Conservation (phyloP, 2,329 filamentous ascomycete genomes). For the Fusarium sp. region DNA sequence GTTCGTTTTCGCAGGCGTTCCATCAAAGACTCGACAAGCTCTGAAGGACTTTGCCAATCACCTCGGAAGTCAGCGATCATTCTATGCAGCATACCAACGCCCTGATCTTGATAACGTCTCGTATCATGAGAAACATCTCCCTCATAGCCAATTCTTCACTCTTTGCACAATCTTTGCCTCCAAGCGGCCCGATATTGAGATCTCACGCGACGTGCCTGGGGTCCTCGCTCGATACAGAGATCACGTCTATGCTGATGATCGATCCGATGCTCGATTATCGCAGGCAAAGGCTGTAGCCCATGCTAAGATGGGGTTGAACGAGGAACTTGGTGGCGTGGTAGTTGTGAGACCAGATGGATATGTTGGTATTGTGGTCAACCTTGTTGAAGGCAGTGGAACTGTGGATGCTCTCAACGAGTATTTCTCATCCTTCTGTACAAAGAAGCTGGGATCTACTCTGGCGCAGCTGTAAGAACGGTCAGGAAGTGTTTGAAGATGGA, state of each 20-base stretch:
- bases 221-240: conserved; percentile 81
- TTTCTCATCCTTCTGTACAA: conserved; percentile 79
- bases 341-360: conserved; percentile 91
- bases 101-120: conserved; percentile 72
- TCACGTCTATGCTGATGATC: conserved; percentile 88
- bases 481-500: background rate
- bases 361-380: conserved; percentile 78
- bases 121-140: conserved; percentile 86
- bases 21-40: conserved; percentile 69
- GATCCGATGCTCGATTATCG: conserved; percentile 77
- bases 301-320: conserved; percentile 85
- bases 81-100: conserved; percentile 76
- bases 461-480: conserved; percentile 45
- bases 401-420: conserved; percentile 86
- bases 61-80: conserved; percentile 75
- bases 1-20: conserved; percentile 85
- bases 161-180: conserved; percentile 81
- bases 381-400: conserved; percentile 83
- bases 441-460: conserved; percentile 60
- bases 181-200: conserved; percentile 77
- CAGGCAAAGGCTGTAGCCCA: conserved; percentile 81
- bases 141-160: conserved; percentile 86
- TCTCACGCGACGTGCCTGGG: conserved; percentile 76
- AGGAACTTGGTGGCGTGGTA: conserved; percentile 81
- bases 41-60: conserved; percentile 77